Evolutionary conservation across 257 asterid genomes (phyloP), one percentile per base, ranked within the genome.

Genomic region (Ilex aquifolium): DNA sequence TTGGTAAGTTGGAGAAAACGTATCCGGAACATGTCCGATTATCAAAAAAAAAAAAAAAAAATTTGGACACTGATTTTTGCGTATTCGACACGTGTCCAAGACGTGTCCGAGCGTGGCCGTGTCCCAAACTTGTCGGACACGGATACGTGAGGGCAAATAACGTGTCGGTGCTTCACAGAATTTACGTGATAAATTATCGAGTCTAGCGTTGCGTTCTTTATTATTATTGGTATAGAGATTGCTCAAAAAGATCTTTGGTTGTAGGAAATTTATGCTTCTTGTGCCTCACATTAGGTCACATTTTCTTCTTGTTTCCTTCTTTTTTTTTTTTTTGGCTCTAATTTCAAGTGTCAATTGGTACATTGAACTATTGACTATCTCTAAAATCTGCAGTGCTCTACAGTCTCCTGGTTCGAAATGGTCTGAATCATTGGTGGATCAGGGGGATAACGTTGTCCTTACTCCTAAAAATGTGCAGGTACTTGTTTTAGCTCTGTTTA

Each of bases 391-490:
- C 87, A 92, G 99, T 72, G 72, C 76, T 69, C 55, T 76, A 32
- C 88, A 72, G 51, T 87, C 97, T 57, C 97, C 97, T 65, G 75
- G 91, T 64, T 77, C 89, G 32, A 92, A 89, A 69, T 84, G 97
- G 57, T 77, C 82, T 59, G 97, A 92, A 60, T 71, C 77, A 44
- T 68, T 84, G 62, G 69, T 87, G 71, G 99, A 89, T 66, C 91
- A 73, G 77, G 83, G 88, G 75, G 99, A 92, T 69, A 78, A 71
- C 85, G 73, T 92, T 69, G 83, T 92, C 76, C 97, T 92, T 63
- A 87, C 99, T 67, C 91, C 97, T 79, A 92, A 89, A 72, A 92
- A 92, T 53, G 97, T 92, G 73, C 99, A 92, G 96, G 99, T 92
- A 58, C 61, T 64, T 53, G 54, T 4, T 48, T 52, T 56, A 71